These are phyloP conservation scores for Halophytophthora polymorphica DNA, from an alignment of 352 stramenopile species.

Conservation along the genomic window DNA sequence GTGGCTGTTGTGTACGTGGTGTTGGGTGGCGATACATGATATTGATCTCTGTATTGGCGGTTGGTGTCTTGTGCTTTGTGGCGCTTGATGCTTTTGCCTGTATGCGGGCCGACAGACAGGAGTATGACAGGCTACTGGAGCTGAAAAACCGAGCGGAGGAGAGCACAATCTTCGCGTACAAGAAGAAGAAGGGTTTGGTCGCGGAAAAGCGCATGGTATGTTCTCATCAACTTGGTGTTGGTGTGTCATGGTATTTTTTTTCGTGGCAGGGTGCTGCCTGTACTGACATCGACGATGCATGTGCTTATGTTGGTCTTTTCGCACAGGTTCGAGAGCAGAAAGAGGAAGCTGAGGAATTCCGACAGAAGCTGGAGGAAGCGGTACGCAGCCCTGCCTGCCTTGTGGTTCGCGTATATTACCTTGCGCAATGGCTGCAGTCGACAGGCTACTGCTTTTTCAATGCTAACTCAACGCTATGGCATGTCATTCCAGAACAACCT, in stretches of 20 bases:
- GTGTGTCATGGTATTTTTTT: not conserved
- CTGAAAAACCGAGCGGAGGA: slow-evolving; percentile 93
- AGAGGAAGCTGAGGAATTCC: slow-evolving; percentile 88
- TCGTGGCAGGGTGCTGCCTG: not conserved
- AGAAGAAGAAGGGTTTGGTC: slow-evolving; percentile 95
- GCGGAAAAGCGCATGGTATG: slow-evolving; percentile 85
- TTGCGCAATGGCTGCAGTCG: too few species aligned
- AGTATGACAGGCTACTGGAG: slow-evolving; percentile 83
- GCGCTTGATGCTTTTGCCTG: slow-evolving; percentile 2
- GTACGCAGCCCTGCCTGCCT: slow-evolving; percentile 30
- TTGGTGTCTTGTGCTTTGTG: not conserved
- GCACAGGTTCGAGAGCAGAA: slow-evolving; percentile 92
- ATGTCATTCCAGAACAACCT: slow-evolving; percentile 48
- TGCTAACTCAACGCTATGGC: not conserved
- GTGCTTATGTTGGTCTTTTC: not conserved
- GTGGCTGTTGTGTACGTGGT: not conserved
- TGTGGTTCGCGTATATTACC: too few species aligned
- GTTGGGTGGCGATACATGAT: not conserved
- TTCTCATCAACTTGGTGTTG: not conserved
- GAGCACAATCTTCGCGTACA: slow-evolving; percentile 93
- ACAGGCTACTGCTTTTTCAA: not conserved
- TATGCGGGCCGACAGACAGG: slow-evolving; percentile 20
- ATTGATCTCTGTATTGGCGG: not conserved
- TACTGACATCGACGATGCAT: not conserved
- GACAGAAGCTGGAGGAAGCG: slow-evolving; percentile 63